Evolutionary conservation across 2,329 filamentous ascomycete species (phyloP).

Genomic region (Tolypocladium nubicola): DNA sequence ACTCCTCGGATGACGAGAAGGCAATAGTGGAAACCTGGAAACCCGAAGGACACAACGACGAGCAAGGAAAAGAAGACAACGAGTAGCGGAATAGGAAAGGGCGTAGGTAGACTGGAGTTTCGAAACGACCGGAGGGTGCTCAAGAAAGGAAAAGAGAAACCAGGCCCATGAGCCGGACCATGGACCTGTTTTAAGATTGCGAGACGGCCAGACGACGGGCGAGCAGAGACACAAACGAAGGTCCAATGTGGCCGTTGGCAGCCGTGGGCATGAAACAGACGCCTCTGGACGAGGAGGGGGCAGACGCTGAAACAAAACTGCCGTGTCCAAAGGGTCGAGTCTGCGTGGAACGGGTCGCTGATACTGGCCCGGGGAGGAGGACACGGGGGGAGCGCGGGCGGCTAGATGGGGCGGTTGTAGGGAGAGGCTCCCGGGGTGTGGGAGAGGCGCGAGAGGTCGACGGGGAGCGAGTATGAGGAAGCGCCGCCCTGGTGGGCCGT

Average conservation of each 20-base stretch:
- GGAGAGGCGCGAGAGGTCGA: not conserved
- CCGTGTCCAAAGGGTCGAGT: conserved; percentile 38
- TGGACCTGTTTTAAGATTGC: conserved; percentile 9
- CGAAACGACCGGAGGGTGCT: conserved; percentile 5
- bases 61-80: conserved; percentile 10
- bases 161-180: conserved; percentile 8
- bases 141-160: conserved; percentile 10
- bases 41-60: not conserved
- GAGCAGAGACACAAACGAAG: conserved; percentile 6
- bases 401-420: conserved; percentile 2
- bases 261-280: conserved; percentile 17
- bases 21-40: conserved; percentile 12
- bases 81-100: not conserved
- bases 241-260: not conserved
- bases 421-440: not conserved
- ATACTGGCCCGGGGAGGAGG: conserved; percentile 36
- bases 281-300: conserved; percentile 11
- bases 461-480: not conserved
- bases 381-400: conserved; percentile 5
- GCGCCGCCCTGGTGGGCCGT: not conserved
- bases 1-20: conserved; percentile 8
- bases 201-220: not conserved
- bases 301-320: conserved; percentile 37
- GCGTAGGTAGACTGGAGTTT: conserved; percentile 4
- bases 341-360: conserved; percentile 27